These are phyloP conservation scores for Ceratocystis cubensis DNA, from an alignment of 2,329 filamentous ascomycete genomes.

Conservation along the genomic window DNA sequence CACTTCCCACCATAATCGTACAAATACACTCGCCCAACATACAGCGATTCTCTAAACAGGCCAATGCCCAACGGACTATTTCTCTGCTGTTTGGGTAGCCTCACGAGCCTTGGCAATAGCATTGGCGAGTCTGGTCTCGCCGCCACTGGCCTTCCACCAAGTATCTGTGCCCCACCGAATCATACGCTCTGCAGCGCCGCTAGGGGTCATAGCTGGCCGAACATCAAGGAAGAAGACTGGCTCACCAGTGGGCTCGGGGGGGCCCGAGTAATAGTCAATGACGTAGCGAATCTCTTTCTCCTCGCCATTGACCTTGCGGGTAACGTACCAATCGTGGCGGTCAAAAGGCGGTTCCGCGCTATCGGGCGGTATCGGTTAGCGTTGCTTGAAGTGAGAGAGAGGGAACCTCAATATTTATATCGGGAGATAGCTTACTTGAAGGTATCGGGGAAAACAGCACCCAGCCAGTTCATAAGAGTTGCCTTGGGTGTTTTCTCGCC, in stretches of 20 bases:
- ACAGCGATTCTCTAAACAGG: neutral
- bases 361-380: constrained; percentile 5
- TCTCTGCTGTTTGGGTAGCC: neutral
- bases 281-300: constrained; percentile 77
- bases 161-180: constrained; percentile 86
- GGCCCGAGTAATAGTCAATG: constrained; percentile 89
- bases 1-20: constrained; percentile 7
- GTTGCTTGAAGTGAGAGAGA: constrained; percentile 4
- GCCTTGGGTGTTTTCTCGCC: constrained; percentile 87
- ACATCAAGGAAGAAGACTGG: constrained; percentile 96
- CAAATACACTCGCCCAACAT: neutral
- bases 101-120: neutral
- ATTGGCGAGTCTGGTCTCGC: constrained; percentile 25
- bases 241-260: constrained; percentile 70
- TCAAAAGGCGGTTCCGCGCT: constrained; percentile 83
- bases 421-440: constrained; percentile 49
- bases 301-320: constrained; percentile 54
- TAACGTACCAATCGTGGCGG: constrained; percentile 92
- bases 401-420: neutral
- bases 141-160: constrained; percentile 82
- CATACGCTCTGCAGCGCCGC: constrained; percentile 65
- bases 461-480: constrained; percentile 66
- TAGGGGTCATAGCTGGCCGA: constrained; percentile 72
- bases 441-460: constrained; percentile 63
- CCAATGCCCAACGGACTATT: neutral